Evolutionary conservation across 169 alveolate genomes (phyloP), one percentile per base, ranked within the genome.

Genomic region (Plasmodium gonderi): DNA sequence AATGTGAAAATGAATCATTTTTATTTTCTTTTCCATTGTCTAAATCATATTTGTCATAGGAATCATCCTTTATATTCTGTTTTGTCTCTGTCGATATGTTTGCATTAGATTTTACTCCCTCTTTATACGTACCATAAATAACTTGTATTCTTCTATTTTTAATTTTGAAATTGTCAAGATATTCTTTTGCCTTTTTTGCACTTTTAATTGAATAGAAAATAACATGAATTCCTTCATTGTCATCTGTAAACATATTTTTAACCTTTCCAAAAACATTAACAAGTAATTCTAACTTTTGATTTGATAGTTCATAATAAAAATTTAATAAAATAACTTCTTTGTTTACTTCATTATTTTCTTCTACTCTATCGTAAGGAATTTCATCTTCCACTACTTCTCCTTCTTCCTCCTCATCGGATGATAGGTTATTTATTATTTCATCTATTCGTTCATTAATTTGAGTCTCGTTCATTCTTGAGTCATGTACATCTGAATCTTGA

Each of bases 301-400:
- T 47, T 1, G 92, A 83, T 26, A 83, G 20, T 36, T 83, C 92
- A 20, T 67, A 14, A 42, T 83, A 83, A 12, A 69, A 64, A 36
- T 83, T 83, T 36, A 83, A 60, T 36, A 83, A 60, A 72, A 83
- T 49, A 7, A 83, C 64, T 72, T 83, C 92, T 36, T 83, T 83
- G 64, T 40, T 45, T 69, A 69, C 20, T 14, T 83, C 77, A 49
- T 49, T 83, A 7, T 68, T 83, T 49, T 74, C 81, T 36, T 83
- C 64, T n/a, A 83, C 81, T 26, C 92, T 79, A 69, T 83, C 92
- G 64, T 83, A 83, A 0, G 92, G 92, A 12, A 83, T 83, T 83
- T 83, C 92, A 60, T 83, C 92, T 49, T 83, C 92, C 31, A 83
- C 83, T 7, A 83, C 92, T 72, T 83, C 92, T 33, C 92, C 92